A percentile compares a stretch with the other conserved stretches of the same genome.
Conservation (phyloP, 2,329 filamentous ascomycete genomes). For the Trichophyton simii region DNA sequence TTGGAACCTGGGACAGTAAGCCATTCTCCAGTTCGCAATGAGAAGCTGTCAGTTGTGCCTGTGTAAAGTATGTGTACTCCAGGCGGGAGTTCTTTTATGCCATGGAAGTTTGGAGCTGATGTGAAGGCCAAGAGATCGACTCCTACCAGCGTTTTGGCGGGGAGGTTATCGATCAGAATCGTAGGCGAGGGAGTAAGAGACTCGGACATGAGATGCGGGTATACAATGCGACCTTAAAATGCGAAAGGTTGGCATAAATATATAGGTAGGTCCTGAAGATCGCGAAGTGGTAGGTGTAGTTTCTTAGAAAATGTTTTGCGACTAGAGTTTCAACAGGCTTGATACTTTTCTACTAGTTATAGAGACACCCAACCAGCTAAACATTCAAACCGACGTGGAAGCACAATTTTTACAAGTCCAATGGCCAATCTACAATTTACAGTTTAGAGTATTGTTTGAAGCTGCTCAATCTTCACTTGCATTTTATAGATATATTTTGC, state of each 20-base stretch:
- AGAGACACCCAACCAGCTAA: background rate
- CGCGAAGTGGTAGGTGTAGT: background rate
- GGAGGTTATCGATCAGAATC: conserved; percentile 34
- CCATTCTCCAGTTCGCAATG: conserved; percentile 51
- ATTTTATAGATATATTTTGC: conserved; percentile 4
- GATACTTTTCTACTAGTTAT: background rate
- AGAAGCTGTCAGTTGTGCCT: conserved; percentile 45
- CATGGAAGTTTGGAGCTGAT: conserved; percentile 48
- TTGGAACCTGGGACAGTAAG: conserved; percentile 34
- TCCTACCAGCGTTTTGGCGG: conserved; percentile 39
- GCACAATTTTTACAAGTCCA: background rate
- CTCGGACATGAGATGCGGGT: conserved; percentile 12
- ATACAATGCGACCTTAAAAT: background rate
- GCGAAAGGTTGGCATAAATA: background rate
- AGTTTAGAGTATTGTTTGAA: background rate
- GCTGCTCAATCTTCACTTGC: background rate
- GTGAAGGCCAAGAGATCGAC: conserved; percentile 49
- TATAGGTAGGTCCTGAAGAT: too few species aligned
- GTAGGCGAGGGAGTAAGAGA: conserved; percentile 26
- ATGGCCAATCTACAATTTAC: background rate
- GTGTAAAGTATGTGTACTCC: conserved; percentile 53
- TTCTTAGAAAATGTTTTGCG: too few species aligned
- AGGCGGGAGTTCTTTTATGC: conserved; percentile 45
- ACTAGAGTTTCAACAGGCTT: background rate
- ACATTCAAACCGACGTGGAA: background rate